These are phyloP conservation scores for Talaromyces piceae DNA, from an alignment of 2,329 filamentous ascomycete species.

Conservation along the genomic window DNA sequence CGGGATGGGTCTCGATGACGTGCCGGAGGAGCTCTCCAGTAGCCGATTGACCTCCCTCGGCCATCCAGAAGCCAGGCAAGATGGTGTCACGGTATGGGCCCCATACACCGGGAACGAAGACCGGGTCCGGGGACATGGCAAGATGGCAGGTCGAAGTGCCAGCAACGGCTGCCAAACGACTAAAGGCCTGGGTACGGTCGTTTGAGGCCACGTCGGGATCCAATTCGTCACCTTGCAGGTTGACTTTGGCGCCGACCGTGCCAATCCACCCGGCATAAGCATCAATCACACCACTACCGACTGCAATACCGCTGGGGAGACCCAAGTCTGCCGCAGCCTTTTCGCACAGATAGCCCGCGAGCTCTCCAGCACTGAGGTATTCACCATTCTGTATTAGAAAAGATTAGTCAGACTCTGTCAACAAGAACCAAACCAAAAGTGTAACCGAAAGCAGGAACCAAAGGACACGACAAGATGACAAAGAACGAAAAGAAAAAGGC, in stretches of 20 bases:
- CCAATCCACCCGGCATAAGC: constrained; percentile 98
- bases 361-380: constrained; percentile 85
- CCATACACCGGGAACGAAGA: constrained; percentile 95
- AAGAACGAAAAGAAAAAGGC: constrained; percentile 39
- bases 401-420: background rate
- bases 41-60: constrained; percentile 92
- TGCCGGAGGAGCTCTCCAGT: constrained; percentile 92
- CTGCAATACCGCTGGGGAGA: constrained; percentile 75
- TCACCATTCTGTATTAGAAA: constrained; percentile 69
- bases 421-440: constrained; percentile 13
- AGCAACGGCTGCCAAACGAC: constrained; percentile 83
- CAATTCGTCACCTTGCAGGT: constrained; percentile 61
- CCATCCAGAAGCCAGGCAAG: constrained; percentile 89
- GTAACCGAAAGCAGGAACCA: constrained; percentile 9
- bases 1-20: constrained; percentile 89
- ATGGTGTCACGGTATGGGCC: constrained; percentile 93
- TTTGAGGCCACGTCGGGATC: constrained; percentile 64
- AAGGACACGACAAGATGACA: constrained; percentile 15
- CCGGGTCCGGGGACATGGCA: constrained; percentile 85
- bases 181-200: constrained; percentile 87
- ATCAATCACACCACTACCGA: constrained; percentile 95
- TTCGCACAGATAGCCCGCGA: constrained; percentile 76
- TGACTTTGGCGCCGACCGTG: constrained; percentile 93
- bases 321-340: constrained; percentile 78
- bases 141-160: constrained; percentile 97